Evolutionary conservation across 257 asterid genomes (phyloP), one percentile per base, ranked within the genome.

Genomic region (Vinca minor): DNA sequence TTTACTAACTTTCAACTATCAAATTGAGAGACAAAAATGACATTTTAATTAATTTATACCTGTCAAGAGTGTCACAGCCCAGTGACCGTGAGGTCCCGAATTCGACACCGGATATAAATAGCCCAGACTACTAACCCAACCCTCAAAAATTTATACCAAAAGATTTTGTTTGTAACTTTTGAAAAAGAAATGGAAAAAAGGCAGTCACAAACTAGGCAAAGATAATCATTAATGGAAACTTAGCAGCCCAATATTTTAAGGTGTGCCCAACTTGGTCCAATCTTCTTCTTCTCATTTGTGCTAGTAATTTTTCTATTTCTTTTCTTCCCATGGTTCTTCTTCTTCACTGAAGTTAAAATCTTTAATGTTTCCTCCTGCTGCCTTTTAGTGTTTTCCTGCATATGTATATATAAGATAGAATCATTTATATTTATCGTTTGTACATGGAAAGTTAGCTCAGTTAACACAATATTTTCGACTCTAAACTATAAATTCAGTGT

Each of bases 231-330:
- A 29, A 59, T n/a, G 48, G 32, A 20, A 13, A 17, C 21, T 20
- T 38, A 70, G 55, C 69, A 70, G 10, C 74, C 74, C 32, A 70
- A 29, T 20, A 70, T 23, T 26, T 55, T 70, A 28, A 70, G 65
- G 34, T 15, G 74, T 5, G 64, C 54, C 74, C 74, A 70, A 18
- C 28, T 63, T 5, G 54, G 69, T 9, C 50, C 18, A 13, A 17
- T 17, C 59, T 53, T 49, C 29, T 63, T 70, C 69, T 55, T 63
- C 65, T 52, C 59, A 14, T 55, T 63, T 47, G n/a, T n/a, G n/a
- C 49, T 18, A 8, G 65, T 49, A 3, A 34, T 42, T 34, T 45
- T 55, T 28, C 25, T 55, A 0, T 56, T 69, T 26, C 42, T 63
- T 38, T 46, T 70, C 59, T 18, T 63, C 39, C 58, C 69, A 0